A percentile compares a stretch with the other conserved stretches of the same genome.
Conservation (phyloP, 140 eudicot genomes). For the Oenanthe javanica region DNA sequence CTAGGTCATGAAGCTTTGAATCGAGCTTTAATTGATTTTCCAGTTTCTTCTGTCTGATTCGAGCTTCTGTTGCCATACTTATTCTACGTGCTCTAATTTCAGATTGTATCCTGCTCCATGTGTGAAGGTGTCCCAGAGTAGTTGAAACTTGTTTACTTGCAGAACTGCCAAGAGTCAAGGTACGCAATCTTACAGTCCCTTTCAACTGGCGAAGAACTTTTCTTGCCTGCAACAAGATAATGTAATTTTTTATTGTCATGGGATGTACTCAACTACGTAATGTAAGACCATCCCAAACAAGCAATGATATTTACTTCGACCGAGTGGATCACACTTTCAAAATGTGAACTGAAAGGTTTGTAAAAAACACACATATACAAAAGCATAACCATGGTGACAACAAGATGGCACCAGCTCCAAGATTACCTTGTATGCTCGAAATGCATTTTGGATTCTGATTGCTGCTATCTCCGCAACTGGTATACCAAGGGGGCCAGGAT, state of each 20-base stretch:
- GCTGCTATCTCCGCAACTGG: constrained; percentile 62
- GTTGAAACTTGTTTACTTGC: constrained; percentile 59
- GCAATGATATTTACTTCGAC: not conserved
- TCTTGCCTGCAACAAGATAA: constrained; percentile 44
- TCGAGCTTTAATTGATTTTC: constrained; percentile 77
- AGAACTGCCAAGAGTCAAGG: constrained; percentile 41
- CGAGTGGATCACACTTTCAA: not conserved
- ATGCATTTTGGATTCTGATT: constrained; percentile 70
- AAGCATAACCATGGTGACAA: not conserved
- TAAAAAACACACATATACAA: not conserved
- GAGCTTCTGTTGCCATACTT: constrained; percentile 61
- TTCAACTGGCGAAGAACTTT: constrained; percentile 35
- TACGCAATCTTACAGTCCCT: constrained; percentile 46
- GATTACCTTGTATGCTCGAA: constrained; percentile 64
- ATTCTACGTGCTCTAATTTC: constrained; percentile 62
- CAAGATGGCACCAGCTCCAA: not conserved
- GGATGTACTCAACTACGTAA: not conserved
- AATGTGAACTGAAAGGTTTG: not conserved
- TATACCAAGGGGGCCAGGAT: constrained; percentile 14
- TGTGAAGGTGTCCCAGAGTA: constrained; percentile 64
- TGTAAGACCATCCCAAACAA: not conserved
- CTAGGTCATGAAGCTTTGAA: constrained; percentile 56
- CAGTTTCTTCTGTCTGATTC: constrained; percentile 63
- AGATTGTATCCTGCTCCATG: constrained; percentile 71
- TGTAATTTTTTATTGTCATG: not conserved